Evolutionary conservation across 139 green algal genomes (phyloP), one percentile per base, ranked within the genome.

Genomic region (Volvox reticuliferus): DNA sequence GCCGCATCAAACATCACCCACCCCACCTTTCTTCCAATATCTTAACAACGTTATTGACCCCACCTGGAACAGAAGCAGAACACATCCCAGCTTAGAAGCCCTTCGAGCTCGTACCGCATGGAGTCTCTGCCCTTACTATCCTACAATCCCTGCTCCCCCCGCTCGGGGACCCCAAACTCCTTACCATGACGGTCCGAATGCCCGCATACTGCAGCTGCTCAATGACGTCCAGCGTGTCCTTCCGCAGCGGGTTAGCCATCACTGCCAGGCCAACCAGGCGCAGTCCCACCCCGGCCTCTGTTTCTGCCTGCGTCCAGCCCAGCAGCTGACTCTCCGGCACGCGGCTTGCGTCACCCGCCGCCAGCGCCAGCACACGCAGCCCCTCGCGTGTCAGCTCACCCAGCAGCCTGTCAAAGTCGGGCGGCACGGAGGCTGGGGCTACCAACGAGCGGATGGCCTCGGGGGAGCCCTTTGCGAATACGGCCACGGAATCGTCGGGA

Each of bases 381-480:
- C 95, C 94, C 92, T 97, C 92, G 24, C 93, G 90, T 22, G 95
- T 97, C 91, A 94, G 93, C 68, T 89, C 82, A 37, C 83, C 93
- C 73, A 97, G 93, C 84, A 95, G 82, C 3, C 2, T 50, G 61
- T 97, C 95, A 93, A 97, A 97, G 84, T 95, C 94, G 24, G 82
- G 30, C 1, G 95, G 95, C 65, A 97, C 87, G 13, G 91, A 94
- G 68, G 0, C 55, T 5, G 92, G 71, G 1, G 85, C 79, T 63
- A 94, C 89, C 79, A 97, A 79, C 12, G 50, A 82, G 24, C 92
- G 87, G 68, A 97, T 95, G 76, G 93, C 89, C 90, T 97, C 95
- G 12, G 95, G 95, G 19, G 89, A 95, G 90, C 95, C 95, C 93
- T 97, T 96, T 26, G 65, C 86, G 65, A 91, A 92, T 44, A 96